A percentile compares a stretch with the other conserved stretches of the same genome.
Conservation (phyloP, 1,139 yeast species). For the Debaryomyces singareniensis region DNA sequence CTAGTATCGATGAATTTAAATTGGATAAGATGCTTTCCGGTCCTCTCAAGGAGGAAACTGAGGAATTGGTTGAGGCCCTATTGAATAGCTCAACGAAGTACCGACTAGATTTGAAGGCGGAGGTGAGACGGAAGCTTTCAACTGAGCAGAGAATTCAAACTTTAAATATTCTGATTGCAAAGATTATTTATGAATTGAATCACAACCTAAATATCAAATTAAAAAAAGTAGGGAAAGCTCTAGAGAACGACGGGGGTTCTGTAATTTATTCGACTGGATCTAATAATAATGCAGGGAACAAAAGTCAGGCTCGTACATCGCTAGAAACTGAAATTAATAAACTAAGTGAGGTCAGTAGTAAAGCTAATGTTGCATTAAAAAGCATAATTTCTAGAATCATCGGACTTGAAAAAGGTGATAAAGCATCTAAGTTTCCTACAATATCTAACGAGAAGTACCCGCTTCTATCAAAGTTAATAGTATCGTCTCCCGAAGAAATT, state of each 20-base stretch:
- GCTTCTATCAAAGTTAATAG: not conserved
- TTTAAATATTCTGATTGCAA: constrained; percentile 28
- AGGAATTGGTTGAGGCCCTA: constrained; percentile 27
- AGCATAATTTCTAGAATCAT: not conserved
- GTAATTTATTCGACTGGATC: too few species aligned
- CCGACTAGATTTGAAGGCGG: constrained; percentile 34
- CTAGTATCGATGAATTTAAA: constrained; percentile 33
- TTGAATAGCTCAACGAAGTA: constrained; percentile 29
- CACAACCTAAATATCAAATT: constrained; percentile 14
- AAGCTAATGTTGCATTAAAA: constrained; percentile 4
- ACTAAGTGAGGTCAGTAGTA: constrained; percentile 4
- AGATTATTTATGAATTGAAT: constrained; percentile 17
- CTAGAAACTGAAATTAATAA: constrained; percentile 4
- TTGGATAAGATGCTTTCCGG: constrained; percentile 28
- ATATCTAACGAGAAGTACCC: not conserved
- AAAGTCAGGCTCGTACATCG: not conserved
- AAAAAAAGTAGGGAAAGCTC: constrained; percentile 14
- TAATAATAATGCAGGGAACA: too few species aligned
- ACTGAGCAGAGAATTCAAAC: constrained; percentile 34
- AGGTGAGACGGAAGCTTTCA: constrained; percentile 27
- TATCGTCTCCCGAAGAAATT: not conserved
- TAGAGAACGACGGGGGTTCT: constrained; percentile 2
- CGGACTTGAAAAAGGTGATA: not conserved
- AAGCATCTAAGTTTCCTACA: not conserved
- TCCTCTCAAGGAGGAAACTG: constrained; percentile 25